phyloP scores from a whole-genome alignment of 768 basidiomycete genomes.

The Naematelia aurantialba region DNA sequence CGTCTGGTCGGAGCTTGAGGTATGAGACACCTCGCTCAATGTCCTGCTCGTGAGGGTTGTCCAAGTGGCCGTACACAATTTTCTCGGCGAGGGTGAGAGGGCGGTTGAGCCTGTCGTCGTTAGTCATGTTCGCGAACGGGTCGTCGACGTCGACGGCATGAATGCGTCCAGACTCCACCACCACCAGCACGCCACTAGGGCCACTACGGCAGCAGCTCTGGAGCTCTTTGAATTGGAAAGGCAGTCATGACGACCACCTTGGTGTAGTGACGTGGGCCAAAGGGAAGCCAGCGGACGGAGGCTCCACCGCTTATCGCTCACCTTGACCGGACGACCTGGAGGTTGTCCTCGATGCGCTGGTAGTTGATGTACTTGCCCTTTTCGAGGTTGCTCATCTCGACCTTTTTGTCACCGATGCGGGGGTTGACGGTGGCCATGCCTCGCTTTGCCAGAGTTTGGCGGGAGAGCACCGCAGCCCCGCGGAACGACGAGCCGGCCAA shows the following conservation, averaged over 20 bases:
- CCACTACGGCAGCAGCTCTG: no score
- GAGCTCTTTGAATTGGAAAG: no score
- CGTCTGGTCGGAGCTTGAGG: slow-evolving; percentile 95
- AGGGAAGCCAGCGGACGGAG: no score
- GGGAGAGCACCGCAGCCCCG: not conserved
- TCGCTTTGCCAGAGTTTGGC: slow-evolving; percentile 25
- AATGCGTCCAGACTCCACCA: no score
- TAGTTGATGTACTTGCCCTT: slow-evolving; percentile 53
- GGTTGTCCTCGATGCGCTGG: slow-evolving; percentile 90
- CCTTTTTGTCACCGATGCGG: slow-evolving; percentile 49
- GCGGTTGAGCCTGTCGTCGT: slow-evolving; percentile 64
- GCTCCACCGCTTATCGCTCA: slow-evolving; percentile 46
- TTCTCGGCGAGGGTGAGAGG: slow-evolving; percentile 94
- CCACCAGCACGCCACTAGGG: no score
- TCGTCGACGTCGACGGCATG: no score
- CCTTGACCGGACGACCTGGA: slow-evolving; percentile 80
- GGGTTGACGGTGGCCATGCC: slow-evolving; percentile 43
- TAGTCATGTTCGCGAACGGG: not conserved
- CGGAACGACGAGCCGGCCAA: not conserved
- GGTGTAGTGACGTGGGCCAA: no score
- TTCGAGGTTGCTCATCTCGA: slow-evolving; percentile 53
- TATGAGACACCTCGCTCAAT: slow-evolving; percentile 86
- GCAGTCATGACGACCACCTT: no score
- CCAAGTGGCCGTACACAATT: slow-evolving; percentile 95
- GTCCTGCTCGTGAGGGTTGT: slow-evolving; percentile 66